phyloP scores from a whole-genome alignment of 2,329 filamentous ascomycete species.

The Xylaria sp. region DNA sequence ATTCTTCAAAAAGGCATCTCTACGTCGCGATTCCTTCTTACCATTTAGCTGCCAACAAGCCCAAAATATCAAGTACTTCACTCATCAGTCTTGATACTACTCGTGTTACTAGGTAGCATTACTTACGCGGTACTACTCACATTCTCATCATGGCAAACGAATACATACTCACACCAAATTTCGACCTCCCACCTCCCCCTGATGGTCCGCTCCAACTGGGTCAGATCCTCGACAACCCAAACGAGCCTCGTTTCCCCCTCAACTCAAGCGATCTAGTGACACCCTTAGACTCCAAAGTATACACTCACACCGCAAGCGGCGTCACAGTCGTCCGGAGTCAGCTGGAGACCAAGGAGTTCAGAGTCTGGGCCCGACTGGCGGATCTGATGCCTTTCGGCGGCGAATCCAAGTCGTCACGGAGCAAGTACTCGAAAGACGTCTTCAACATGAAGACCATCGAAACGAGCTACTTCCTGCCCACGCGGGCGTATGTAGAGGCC shows the following conservation, averaged over 20 bases:
- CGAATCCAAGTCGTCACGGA: background rate
- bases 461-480: background rate
- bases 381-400: background rate
- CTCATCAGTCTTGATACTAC: background rate
- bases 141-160: background rate
- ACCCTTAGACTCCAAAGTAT: background rate
- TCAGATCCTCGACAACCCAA: background rate
- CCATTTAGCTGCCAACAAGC: background rate
- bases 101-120: background rate
- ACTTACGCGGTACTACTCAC: background rate
- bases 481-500: background rate
- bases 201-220: background rate
- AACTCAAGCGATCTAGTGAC: background rate
- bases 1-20: background rate
- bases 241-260: background rate
- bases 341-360: background rate
- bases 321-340: background rate
- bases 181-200: background rate
- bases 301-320: background rate
- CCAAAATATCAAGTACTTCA: background rate
- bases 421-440: background rate
- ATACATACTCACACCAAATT: background rate
- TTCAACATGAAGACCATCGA: background rate
- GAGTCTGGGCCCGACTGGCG: background rate
- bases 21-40: background rate